These are phyloP conservation scores for Dorcoceras hygrometricum DNA, from an alignment of 257 asterid species.

Conservation along the genomic window DNA sequence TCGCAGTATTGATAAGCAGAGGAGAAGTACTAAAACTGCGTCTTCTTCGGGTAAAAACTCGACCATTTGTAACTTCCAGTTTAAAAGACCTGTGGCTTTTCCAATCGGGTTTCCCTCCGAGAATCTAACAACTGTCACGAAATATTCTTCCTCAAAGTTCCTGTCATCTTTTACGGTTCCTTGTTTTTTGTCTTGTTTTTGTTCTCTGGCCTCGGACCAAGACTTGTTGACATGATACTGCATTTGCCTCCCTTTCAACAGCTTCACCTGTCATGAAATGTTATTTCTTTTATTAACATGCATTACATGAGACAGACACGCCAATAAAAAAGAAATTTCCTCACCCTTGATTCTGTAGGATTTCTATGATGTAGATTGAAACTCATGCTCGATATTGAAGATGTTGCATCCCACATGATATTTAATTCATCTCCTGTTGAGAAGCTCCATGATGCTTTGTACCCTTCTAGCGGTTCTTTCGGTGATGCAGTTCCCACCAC, in stretches of 20 bases:
- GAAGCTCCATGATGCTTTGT: constrained; percentile 76
- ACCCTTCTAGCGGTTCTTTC: constrained; percentile 64
- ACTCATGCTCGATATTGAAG: constrained; percentile 36
- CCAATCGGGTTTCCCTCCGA: constrained; percentile 67
- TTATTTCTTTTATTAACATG: constrained; percentile 1
- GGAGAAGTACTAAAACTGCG: constrained; percentile 63
- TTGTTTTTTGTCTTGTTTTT: constrained; percentile 16
- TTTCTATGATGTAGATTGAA: constrained; percentile 39
- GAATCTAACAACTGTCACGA: constrained; percentile 58
- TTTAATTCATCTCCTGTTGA: constrained; percentile 60
- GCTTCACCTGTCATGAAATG: constrained; percentile 40
- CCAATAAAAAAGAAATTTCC: constrained; percentile 11
- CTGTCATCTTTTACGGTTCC: constrained; percentile 18
- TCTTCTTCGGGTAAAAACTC: constrained; percentile 85
- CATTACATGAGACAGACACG: neutral
- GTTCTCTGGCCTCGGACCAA: constrained; percentile 4
- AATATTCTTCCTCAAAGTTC: constrained; percentile 49
- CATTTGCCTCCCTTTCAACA: constrained; percentile 72
- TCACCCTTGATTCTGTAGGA: constrained; percentile 46
- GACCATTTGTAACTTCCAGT: constrained; percentile 70
- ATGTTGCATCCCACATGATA: constrained; percentile 44
- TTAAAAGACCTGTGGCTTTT: constrained; percentile 81
- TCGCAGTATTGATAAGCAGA: constrained; percentile 54
- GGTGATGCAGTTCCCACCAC: constrained; percentile 87
- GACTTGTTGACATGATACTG: constrained; percentile 53